Percentiles rank a stretch among this genome's conserved stretches.
Conservation (phyloP, 1,139 yeast genomes). For the Hyphopichia pseudoburtonii region DNA sequence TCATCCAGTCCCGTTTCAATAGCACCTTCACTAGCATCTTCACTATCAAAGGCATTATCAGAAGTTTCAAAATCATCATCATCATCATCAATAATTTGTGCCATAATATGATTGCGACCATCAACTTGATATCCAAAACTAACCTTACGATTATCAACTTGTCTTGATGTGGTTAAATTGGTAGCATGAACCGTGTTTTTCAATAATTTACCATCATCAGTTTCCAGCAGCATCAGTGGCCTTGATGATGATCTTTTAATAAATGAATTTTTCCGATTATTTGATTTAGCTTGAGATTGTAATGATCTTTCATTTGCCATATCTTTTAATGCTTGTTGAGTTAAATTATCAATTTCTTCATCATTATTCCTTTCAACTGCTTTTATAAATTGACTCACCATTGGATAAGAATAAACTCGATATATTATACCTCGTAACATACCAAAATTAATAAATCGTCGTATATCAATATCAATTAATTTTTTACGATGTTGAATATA, state of each 20-base stretch:
- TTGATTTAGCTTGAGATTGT: no score
- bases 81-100: constrained; percentile 5
- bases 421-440: constrained; percentile 77
- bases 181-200: constrained; percentile 30
- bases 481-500: constrained; percentile 58
- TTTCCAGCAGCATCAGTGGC: no score
- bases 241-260: no score
- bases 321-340: constrained; percentile 17
- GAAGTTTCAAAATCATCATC: no score
- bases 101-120: constrained; percentile 5
- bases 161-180: constrained; percentile 20
- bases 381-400: constrained; percentile 41
- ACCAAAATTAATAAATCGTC: constrained; percentile 87
- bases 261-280: no score
- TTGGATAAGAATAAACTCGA: constrained; percentile 76
- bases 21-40: constrained; percentile 3
- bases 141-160: constrained; percentile 26
- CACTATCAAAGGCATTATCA: no score
- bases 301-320: constrained; percentile 5
- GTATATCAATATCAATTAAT: constrained; percentile 67
- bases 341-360: constrained; percentile 28
- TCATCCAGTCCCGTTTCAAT: neutral
- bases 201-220: constrained; percentile 18
- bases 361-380: constrained; percentile 33
- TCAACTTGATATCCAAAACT: constrained; percentile 32